Percentiles rank a stretch among this genome's conserved stretches.
phyloP scores from a whole-genome alignment of 768 basidiomycete species.

The Epithele typhae region DNA sequence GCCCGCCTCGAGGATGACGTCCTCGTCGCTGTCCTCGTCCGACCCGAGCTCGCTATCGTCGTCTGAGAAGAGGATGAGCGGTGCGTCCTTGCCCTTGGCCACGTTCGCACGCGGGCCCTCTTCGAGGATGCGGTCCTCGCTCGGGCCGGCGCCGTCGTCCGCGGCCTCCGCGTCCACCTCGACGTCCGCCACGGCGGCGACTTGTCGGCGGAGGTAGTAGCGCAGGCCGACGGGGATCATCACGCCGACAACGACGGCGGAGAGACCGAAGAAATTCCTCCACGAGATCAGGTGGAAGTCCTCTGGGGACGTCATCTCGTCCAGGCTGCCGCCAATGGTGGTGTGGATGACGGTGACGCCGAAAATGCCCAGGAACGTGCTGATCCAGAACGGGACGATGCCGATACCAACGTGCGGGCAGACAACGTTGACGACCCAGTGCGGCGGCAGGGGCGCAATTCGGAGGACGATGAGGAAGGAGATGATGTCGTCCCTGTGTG shows the following conservation, averaged over 20 bases:
- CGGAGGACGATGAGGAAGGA: constrained; percentile 93
- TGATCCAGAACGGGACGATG: constrained; percentile 81
- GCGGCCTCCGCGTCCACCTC: constrained; percentile 31
- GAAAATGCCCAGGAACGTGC: constrained; percentile 86
- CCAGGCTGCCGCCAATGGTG: constrained; percentile 88
- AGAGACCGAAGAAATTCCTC: constrained; percentile 82
- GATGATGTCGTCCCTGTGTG: constrained; percentile 79
- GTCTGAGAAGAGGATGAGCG: constrained; percentile 29
- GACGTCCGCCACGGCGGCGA: constrained; percentile 34
- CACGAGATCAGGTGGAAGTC: constrained; percentile 94
- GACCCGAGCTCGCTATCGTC: constrained; percentile 26
- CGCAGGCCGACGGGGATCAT: constrained; percentile 89
- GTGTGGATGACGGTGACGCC: constrained; percentile 94
- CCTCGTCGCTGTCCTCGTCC: constrained; percentile 35
- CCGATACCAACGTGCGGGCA: constrained; percentile 91
- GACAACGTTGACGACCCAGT: constrained; percentile 93
- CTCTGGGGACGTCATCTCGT: constrained; percentile 90
- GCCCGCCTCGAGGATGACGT: constrained; percentile 73
- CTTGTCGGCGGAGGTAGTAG: constrained; percentile 72
- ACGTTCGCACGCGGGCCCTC: constrained; percentile 46
- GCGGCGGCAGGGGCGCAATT: constrained; percentile 91
- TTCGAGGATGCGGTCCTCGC: constrained; percentile 54
- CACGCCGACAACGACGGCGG: constrained; percentile 86
- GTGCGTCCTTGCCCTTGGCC: constrained; percentile 36
- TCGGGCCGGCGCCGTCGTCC: constrained; percentile 17